Percentiles rank a stretch among this genome's conserved stretches.
Evolutionary conservation across 2,329 filamentous ascomycete genomes (phyloP).

Genomic region (Orbilia blumenaviensis): DNA sequence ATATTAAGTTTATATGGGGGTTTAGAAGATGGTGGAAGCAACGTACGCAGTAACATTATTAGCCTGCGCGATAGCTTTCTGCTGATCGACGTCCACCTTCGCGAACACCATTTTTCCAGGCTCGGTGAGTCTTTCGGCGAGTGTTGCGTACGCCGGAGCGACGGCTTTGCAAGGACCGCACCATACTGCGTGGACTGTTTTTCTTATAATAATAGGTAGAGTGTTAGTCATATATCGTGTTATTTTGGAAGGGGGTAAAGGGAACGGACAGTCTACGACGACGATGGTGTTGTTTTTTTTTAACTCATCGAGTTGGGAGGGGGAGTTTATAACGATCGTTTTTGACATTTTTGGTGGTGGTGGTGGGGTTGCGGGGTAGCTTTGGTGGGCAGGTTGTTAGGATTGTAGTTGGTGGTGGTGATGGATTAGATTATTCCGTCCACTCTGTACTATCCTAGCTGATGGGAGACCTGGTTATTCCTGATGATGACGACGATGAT

Average conservation of each 20-base stretch:
- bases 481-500: too few relatives aligned
- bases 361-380: not conserved
- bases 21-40: not conserved
- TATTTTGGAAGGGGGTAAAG: not conserved
- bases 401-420: too few relatives aligned
- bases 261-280: conserved; percentile 83
- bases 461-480: too few relatives aligned
- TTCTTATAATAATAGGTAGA: not conserved
- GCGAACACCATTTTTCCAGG: conserved; percentile 80
- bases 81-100: conserved; percentile 84
- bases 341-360: conserved; percentile 24
- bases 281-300: conserved; percentile 79
- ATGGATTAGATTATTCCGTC: too few relatives aligned
- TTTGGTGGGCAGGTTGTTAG: not conserved
- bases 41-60: conserved; percentile 76
- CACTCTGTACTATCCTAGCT: too few relatives aligned
- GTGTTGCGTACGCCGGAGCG: conserved; percentile 80
- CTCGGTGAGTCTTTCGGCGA: conserved; percentile 75
- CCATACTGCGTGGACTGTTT: conserved; percentile 84
- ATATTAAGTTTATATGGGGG: conserved; percentile 15
- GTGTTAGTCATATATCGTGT: not conserved
- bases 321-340: conserved; percentile 68
- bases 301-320: conserved; percentile 73
- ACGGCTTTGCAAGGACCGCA: conserved; percentile 85
- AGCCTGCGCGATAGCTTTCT: conserved; percentile 75